Conservation (phyloP, 495 filamentous ascomycete species). For the Hyaloscypha hepaticicola region DNA sequence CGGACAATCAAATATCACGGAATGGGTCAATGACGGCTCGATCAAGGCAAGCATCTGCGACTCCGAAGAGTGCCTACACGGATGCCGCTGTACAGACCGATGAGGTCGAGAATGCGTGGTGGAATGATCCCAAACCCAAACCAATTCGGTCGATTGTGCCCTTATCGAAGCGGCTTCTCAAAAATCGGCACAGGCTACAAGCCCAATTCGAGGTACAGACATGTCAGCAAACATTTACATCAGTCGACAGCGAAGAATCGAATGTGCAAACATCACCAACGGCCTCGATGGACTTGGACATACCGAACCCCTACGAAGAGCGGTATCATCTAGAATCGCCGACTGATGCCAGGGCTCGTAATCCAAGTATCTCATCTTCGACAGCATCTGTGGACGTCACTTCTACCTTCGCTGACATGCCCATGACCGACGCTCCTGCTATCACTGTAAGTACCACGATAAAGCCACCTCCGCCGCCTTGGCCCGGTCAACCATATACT, state of each 20-base stretch:
- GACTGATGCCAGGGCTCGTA: slow-evolving; percentile 18
- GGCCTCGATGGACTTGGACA: slow-evolving; percentile 27
- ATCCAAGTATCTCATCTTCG: slow-evolving; percentile 25
- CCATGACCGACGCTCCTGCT: slow-evolving; percentile 28
- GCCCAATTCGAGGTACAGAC: not conserved
- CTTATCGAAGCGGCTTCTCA: slow-evolving; percentile 47
- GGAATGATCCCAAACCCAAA: slow-evolving; percentile 35
- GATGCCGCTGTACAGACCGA: slow-evolving; percentile 52
- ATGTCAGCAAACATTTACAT: not conserved
- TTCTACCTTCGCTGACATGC: slow-evolving; percentile 13
- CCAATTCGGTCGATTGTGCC: slow-evolving; percentile 43
- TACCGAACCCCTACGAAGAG: slow-evolving; percentile 14
- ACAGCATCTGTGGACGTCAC: slow-evolving; percentile 21
- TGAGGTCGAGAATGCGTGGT: slow-evolving; percentile 45
- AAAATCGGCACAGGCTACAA: slow-evolving; percentile 40
- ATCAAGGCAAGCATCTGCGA: slow-evolving; percentile 37
- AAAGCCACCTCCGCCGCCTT: slow-evolving; percentile 33
- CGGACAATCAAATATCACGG: slow-evolving; percentile 10
- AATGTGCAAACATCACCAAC: slow-evolving; percentile 16
- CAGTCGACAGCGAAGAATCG: slow-evolving; percentile 8
- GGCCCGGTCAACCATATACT: slow-evolving; percentile 14
- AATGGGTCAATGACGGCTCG: not conserved
- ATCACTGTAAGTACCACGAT: slow-evolving; percentile 17
- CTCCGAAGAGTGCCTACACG: slow-evolving; percentile 37
- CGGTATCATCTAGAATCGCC: slow-evolving; percentile 16